Conservation (phyloP, 2,329 filamentous ascomycete species). For the Phaeomoniella chlamydospora region DNA sequence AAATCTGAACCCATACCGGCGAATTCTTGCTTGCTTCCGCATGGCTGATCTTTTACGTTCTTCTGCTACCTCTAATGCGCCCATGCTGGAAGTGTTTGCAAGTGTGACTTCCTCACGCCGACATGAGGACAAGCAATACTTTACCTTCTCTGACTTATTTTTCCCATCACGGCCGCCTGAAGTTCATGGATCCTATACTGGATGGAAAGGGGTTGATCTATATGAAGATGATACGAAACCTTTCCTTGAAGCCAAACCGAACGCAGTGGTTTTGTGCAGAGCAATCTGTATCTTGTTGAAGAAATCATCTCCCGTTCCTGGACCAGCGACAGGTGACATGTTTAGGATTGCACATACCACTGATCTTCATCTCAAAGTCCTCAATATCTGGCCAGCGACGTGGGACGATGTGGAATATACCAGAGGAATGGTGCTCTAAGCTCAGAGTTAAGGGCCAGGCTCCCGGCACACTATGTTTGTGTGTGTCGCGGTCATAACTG, state of each 20-base stretch:
- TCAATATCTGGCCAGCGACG: constrained; percentile 1
- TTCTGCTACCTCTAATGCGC: not conserved
- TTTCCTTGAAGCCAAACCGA: not conserved
- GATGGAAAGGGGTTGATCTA: not conserved
- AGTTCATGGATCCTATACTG: not conserved
- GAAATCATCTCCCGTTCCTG: not conserved
- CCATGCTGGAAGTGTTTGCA: not conserved
- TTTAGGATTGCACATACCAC: too few relatives aligned
- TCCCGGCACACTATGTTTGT: constrained; percentile 6
- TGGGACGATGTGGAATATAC: constrained; percentile 2
- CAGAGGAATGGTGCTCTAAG: constrained; percentile 1
- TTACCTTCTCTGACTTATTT: constrained; percentile 2
- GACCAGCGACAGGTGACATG: not conserved
- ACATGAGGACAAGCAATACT: not conserved
- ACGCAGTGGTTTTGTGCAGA: not conserved
- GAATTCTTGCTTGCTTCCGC: not conserved
- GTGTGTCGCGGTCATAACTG: too few relatives aligned
- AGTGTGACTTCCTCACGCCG: not conserved
- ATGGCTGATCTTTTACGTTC: not conserved
- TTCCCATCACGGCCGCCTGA: constrained; percentile 1
- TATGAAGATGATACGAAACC: constrained; percentile 1
- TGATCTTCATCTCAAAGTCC: not conserved
- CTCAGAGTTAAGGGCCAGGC: too few relatives aligned
- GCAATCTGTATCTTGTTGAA: not conserved
- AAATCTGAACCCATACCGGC: not conserved